Evolutionary conservation across 1,139 yeast genomes (phyloP).

Genomic region (Torulaspora pretoriensis): DNA sequence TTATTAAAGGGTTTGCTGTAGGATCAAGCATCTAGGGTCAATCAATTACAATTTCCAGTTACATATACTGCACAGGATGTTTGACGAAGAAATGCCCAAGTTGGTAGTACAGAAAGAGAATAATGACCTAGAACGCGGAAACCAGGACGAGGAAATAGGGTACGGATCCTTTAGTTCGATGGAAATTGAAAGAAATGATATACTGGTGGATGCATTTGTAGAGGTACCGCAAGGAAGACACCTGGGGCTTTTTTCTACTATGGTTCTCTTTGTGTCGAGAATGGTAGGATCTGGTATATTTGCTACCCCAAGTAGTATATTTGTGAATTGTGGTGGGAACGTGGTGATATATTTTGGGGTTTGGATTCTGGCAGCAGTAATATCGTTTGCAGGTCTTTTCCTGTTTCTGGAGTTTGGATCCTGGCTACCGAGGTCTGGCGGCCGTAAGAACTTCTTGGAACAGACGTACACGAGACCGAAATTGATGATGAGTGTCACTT

Average conservation of each 20-base stretch:
- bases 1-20: too few species aligned
- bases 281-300: conserved; percentile 78
- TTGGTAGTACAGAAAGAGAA: conserved; percentile 3
- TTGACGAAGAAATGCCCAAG: conserved; percentile 2
- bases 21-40: too few species aligned
- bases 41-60: too few species aligned
- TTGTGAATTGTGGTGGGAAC: conserved; percentile 64
- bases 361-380: conserved; percentile 57
- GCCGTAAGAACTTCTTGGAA: conserved; percentile 66
- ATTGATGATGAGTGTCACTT: conserved; percentile 56
- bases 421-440: conserved; percentile 68
- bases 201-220: conserved; percentile 10
- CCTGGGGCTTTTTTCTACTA: conserved; percentile 62
- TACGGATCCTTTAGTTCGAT: conserved; percentile 23
- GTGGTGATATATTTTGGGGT: conserved; percentile 54
- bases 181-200: conserved; percentile 8
- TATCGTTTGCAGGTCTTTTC: conserved; percentile 63
- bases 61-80: not conserved
- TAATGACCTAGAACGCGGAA: conserved; percentile 11
- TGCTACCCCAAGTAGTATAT: conserved; percentile 65
- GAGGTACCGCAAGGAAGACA: conserved; percentile 76
- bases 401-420: conserved; percentile 67
- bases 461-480: conserved; percentile 58
- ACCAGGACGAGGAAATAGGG: conserved; percentile 7
- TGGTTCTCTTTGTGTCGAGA: conserved; percentile 59